These are phyloP conservation scores for Erigeron philadelphicus DNA, from an alignment of 140 eudicot genomes.

Conservation along the genomic window DNA sequence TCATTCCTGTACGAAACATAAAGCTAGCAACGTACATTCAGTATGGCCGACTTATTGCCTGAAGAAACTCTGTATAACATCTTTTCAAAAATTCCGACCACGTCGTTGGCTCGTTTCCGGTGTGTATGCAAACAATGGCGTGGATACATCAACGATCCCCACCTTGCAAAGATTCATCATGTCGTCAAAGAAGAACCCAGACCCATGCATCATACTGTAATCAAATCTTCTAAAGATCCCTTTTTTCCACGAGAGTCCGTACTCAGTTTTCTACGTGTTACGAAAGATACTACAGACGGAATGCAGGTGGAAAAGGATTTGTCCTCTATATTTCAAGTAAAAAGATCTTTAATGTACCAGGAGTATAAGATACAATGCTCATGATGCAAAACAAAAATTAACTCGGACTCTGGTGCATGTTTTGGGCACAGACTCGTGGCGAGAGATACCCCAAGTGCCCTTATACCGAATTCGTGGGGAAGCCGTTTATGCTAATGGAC, in stretches of 20 bases:
- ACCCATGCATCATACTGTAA: background rate
- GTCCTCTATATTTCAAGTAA: too few relatives aligned
- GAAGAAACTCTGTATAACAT: too few relatives aligned
- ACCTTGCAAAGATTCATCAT: background rate
- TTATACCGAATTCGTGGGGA: background rate
- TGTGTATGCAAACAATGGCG: background rate
- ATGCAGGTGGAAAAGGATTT: background rate
- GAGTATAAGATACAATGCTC: too few relatives aligned
- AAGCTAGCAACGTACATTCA: too few relatives aligned
- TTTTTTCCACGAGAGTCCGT: too few relatives aligned
- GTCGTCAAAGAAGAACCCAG: background rate
- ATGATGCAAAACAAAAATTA: too few relatives aligned
- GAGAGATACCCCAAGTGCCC: background rate
- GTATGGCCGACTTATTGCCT: background rate
- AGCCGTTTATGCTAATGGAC: background rate
- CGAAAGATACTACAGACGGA: too few relatives aligned
- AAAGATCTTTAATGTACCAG: too few relatives aligned
- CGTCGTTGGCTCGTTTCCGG: background rate
- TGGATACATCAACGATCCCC: background rate
- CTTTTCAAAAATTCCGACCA: background rate
- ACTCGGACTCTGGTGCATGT: too few relatives aligned
- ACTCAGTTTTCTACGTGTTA: too few relatives aligned
- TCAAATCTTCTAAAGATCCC: too few relatives aligned
- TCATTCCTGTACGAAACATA: too few relatives aligned
- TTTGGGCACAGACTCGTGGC: background rate